Evolutionary conservation across 345 rosid species (phyloP).

Genomic region (Euphorbia peplus): DNA sequence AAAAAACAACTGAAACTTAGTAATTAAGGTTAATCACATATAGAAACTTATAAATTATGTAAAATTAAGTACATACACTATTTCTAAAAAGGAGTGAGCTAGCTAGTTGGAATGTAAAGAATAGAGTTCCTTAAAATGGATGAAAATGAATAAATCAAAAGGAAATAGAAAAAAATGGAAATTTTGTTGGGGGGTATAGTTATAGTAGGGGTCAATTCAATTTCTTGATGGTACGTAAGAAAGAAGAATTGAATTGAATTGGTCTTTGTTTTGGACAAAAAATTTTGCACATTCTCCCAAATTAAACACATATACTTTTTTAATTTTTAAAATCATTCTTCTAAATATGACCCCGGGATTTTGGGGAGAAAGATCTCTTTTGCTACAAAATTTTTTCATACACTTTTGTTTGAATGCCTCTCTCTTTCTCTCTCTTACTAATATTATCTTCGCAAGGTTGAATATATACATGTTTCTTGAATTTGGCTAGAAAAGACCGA

Average conservation of each 20-base stretch:
- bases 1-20: not conserved
- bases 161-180: not conserved
- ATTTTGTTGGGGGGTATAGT: not conserved
- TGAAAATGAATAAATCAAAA: not conserved
- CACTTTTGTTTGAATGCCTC: no score
- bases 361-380: slow-evolving; percentile 39
- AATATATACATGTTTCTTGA: no score
- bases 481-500: no score
- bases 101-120: slow-evolving; percentile 20
- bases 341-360: slow-evolving; percentile 52
- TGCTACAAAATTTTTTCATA: no score
- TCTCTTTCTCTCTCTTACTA: no score
- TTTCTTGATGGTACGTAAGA: no score
- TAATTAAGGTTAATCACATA: no score
- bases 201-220: slow-evolving; percentile 19
- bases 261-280: not conserved
- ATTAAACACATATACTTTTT: not conserved
- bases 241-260: no score
- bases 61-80: no score
- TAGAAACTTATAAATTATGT: no score
- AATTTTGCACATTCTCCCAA: slow-evolving; percentile 39
- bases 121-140: slow-evolving; percentile 19
- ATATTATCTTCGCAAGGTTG: no score
- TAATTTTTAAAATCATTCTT: no score
- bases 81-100: slow-evolving; percentile 22